phyloP scores from a whole-genome alignment of 176 grass and related monocot species.

The Tuctoria greenei region DNA sequence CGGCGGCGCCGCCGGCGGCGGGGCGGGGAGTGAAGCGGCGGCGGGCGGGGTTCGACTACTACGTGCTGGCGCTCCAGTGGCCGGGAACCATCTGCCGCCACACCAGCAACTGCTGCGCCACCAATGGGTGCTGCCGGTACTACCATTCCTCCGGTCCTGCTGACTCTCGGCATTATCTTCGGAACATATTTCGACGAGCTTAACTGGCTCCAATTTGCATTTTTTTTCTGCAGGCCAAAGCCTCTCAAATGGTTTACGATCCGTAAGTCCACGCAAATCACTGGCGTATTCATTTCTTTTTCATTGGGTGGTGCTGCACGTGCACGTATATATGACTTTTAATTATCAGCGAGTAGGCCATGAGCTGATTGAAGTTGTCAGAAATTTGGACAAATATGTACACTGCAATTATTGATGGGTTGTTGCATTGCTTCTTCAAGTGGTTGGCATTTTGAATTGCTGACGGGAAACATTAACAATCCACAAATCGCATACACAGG shows the following conservation, averaged over 20 bases:
- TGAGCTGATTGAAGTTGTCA: neutral
- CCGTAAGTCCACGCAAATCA: conserved; percentile 55
- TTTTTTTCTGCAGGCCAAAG: conserved; percentile 68
- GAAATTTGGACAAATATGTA: neutral
- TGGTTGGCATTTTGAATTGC: neutral
- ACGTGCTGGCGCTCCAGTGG: conserved; percentile 5
- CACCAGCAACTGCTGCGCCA: conserved; percentile 67
- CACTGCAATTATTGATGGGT: neutral
- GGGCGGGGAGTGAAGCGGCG: neutral
- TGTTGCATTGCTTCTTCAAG: neutral
- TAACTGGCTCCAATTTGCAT: conserved; percentile 25
- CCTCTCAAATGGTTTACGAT: conserved; percentile 76
- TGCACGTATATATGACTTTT: neutral
- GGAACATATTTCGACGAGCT: conserved; percentile 7
- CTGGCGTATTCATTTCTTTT: neutral
- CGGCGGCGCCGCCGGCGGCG: neutral
- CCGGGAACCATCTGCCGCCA: conserved; percentile 1
- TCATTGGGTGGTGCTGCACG: conserved; percentile 2
- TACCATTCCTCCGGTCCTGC: neutral
- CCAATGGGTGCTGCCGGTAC: conserved; percentile 88
- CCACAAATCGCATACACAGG: neutral
- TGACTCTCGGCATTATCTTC: neutral
- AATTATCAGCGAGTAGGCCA: neutral
- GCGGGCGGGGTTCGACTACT: conserved; percentile 2
- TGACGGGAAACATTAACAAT: neutral